These are phyloP conservation scores for Withania somnifera DNA, from an alignment of 305 asterid species.

Conservation along the genomic window DNA sequence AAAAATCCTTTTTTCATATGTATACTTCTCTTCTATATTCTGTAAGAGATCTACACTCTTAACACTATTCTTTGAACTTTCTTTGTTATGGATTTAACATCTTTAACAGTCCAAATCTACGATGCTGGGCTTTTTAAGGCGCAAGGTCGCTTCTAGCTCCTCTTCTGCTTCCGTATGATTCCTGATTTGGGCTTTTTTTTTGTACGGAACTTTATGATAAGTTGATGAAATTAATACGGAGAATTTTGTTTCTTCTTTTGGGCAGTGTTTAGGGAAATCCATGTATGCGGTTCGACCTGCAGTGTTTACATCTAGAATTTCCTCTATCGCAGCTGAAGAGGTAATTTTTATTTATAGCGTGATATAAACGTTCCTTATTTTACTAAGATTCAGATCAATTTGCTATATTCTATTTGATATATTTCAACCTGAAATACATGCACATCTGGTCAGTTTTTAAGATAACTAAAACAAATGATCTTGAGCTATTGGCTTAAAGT, in stretches of 20 bases:
- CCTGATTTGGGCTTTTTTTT: background rate
- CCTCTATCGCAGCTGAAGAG: background rate
- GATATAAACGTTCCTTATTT: background rate
- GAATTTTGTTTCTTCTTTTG: background rate
- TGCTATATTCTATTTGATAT: background rate
- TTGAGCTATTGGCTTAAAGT: background rate
- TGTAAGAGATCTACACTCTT: background rate
- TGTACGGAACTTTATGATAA: background rate
- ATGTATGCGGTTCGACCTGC: background rate
- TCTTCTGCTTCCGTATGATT: background rate
- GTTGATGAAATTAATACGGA: background rate
- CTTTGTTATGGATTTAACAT: background rate
- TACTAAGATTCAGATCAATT: background rate
- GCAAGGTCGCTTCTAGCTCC: conserved; percentile 7
- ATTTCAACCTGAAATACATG: background rate
- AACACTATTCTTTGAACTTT: background rate
- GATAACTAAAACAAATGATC: too few species aligned
- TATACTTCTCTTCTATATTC: too few species aligned
- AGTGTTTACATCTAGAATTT: background rate
- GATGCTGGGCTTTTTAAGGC: conserved; percentile 14
- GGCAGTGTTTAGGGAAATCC: background rate
- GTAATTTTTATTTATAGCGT: background rate
- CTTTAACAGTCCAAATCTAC: background rate
- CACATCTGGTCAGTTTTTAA: too few species aligned
- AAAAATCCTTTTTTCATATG: background rate